These are phyloP conservation scores for Oehlia diaphana DNA, from an alignment of 192 early-diverging fungal species.

Conservation along the genomic window DNA sequence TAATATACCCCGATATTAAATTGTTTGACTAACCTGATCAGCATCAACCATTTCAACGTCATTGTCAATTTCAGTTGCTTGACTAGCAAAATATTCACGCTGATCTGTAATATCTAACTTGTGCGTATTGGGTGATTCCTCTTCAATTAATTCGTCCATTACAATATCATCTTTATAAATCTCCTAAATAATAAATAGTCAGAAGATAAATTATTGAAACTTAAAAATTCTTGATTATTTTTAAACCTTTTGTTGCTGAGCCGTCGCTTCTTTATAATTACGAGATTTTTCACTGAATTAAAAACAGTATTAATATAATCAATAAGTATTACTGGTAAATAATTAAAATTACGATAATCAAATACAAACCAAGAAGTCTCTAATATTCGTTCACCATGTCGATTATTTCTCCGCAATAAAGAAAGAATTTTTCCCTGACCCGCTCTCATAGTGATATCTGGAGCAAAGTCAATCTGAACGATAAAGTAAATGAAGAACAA, in stretches of 20 bases:
- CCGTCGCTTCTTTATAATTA: neutral
- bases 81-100: slow-evolving; percentile 75
- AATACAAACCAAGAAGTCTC: slow-evolving; percentile 39
- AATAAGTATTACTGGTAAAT: slow-evolving; percentile 8
- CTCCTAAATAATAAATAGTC: slow-evolving; percentile 17
- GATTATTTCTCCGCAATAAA: slow-evolving; percentile 85
- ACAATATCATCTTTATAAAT: slow-evolving; percentile 59
- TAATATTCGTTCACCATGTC: slow-evolving; percentile 82
- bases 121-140: slow-evolving; percentile 47
- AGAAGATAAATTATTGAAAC: slow-evolving; percentile 3
- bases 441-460: slow-evolving; percentile 82
- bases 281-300: neutral
- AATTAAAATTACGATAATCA: neutral
- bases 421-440: slow-evolving; percentile 66
- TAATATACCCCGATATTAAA: neutral
- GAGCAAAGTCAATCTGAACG: slow-evolving; percentile 64
- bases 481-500: neutral
- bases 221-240: neutral
- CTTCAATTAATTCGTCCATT: slow-evolving; percentile 67
- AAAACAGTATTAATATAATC: neutral
- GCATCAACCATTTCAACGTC: slow-evolving; percentile 33
- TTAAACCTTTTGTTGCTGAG: neutral
- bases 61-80: slow-evolving; percentile 38
- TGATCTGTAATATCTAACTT: slow-evolving; percentile 75
- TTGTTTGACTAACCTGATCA: neutral